Evolutionary conservation across 2,329 filamentous ascomycete species (phyloP), one percentile per base, ranked within the genome.

Genomic region (Scorias spongiosa): DNA sequence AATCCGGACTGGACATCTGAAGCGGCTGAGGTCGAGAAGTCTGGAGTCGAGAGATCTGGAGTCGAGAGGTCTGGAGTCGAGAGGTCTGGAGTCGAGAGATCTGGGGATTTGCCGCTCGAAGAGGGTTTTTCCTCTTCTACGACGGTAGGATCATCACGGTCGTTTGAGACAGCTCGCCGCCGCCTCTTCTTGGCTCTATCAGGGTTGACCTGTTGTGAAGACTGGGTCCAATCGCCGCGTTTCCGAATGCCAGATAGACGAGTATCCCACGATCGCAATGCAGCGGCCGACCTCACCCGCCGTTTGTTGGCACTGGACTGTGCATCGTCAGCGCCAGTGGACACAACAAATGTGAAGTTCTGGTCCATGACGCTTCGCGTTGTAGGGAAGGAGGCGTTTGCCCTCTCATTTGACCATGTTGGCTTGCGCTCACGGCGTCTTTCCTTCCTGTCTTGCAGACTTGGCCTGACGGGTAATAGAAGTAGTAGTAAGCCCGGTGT

Each of bases 211-310:
- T 26, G 44, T 36, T 6, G 37, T 28, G 28, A 29, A 34, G 38
- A 39, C 39, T 30, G 40, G 44, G 32, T 36, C 32, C 32, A 36
- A 36, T 42, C 41, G 42, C 34, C 42, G 34, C 20, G 41, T 37
- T 26, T 47, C 44, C 12, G 48, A 46, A n/a, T 52, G 48, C 17
- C 44, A 38, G 26, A 52, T 42, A 11, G 46, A 12, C 52, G 47
- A 44, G 53, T 53, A 20, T 52, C 55, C 55, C 49, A 57, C 39
- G 49, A 57, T 40, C 52, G 53, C 37, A 56, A 45, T 2, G 56
- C 56, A 5, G 56, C 56, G 10, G 53, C 51, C 2, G 50, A 53
- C 5, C 56, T 50, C 5, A 59, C 53, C 8, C 54, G 51, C 41
- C 53, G 53, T 46, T 57, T 56, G 49, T 57, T 54, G 12, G 51